Conservation (phyloP, 306 rosid genomes). For the Sindora glabra region DNA sequence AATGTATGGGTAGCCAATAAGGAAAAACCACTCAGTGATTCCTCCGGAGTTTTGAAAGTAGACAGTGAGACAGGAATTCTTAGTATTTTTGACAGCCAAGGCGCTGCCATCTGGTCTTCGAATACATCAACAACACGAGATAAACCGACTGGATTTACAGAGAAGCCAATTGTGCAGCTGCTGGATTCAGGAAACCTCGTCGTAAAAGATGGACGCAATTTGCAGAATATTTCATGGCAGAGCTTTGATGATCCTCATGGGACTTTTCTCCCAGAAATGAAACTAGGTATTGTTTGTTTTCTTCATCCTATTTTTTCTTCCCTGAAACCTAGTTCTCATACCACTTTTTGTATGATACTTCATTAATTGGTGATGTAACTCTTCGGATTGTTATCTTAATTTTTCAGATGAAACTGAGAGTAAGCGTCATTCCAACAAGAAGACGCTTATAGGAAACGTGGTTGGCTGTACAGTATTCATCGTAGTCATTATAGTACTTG, state of each 20-base stretch:
- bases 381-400: not conserved
- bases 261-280: constrained; percentile 23
- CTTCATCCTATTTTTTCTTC: no score
- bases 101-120: not conserved
- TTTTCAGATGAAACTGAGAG: not conserved
- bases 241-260: constrained; percentile 21
- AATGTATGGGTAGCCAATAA: constrained; percentile 9
- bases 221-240: not conserved
- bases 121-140: not conserved
- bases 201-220: not conserved
- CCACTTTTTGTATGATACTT: no score
- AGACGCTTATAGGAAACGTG: not conserved
- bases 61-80: not conserved
- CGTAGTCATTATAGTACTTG: not conserved
- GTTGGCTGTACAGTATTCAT: not conserved
- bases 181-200: constrained; percentile 27
- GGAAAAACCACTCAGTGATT: not conserved
- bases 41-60: not conserved
- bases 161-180: constrained; percentile 14
- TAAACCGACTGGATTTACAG: no score
- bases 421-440: not conserved
- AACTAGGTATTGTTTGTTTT: constrained; percentile 1
- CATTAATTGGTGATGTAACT: no score
- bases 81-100: not conserved
- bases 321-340: no score